These are phyloP conservation scores for Aspergillus biplanus DNA, from an alignment of 495 filamentous ascomycete species.

Conservation along the genomic window DNA sequence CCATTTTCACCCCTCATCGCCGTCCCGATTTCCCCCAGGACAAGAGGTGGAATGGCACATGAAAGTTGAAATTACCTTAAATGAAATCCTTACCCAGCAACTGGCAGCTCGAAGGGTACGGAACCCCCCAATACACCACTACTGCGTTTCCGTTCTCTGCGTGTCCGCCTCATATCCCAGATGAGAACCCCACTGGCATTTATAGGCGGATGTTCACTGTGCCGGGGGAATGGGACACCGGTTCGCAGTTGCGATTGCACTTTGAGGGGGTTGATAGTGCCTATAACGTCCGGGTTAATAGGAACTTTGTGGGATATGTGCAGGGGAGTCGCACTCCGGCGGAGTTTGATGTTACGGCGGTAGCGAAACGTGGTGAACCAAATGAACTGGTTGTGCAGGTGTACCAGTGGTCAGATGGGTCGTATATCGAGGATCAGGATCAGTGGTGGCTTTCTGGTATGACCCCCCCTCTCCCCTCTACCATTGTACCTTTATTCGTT, in stretches of 20 bases:
- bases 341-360: slow-evolving; percentile 28
- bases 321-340: slow-evolving; percentile 19
- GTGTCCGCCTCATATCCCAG: slow-evolving; percentile 55
- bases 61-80: too few relatives aligned
- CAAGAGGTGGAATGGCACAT: too few relatives aligned
- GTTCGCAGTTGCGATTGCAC: slow-evolving; percentile 18
- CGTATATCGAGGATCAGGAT: slow-evolving; percentile 23
- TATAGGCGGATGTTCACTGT: slow-evolving; percentile 56
- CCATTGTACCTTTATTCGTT: too few relatives aligned
- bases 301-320: slow-evolving; percentile 18
- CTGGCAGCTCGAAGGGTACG: slow-evolving; percentile 69
- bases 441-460: slow-evolving; percentile 21
- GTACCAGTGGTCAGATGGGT: slow-evolving; percentile 22
- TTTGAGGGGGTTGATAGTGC: slow-evolving; percentile 27
- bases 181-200: slow-evolving; percentile 58
- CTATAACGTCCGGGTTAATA: slow-evolving; percentile 25
- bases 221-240: slow-evolving; percentile 30
- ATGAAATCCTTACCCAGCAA: too few relatives aligned
- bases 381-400: slow-evolving; percentile 16
- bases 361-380: slow-evolving; percentile 43
- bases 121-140: slow-evolving; percentile 65
- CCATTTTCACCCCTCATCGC: too few relatives aligned
- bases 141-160: slow-evolving; percentile 62
- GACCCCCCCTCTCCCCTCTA: background rate
- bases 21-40: too few relatives aligned